Conservation (phyloP, 108 stramenopile genomes). For the Stephanodiscus triporus region DNA sequence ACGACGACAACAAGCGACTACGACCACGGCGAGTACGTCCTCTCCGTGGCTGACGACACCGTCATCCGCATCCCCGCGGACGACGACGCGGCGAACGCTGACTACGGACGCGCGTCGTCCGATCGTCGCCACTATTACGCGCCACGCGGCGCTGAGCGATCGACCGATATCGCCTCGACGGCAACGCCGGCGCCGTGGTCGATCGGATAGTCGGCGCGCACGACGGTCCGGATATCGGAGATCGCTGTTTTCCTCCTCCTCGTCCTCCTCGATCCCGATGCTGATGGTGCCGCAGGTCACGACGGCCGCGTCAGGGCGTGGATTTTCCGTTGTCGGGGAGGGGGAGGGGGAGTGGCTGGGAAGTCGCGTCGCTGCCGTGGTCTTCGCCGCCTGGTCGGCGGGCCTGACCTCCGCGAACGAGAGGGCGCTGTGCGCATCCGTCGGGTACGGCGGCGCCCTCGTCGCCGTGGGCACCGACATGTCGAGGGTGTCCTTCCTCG, state of each 20-base stretch:
- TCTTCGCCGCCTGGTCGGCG: conserved; percentile 13
- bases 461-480: conserved; percentile 76
- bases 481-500: conserved; percentile 76
- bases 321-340: conserved; percentile 55
- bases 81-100: no score
- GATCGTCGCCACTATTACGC: no score
- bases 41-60: conserved; percentile 26
- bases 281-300: neutral
- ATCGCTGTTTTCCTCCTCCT: conserved; percentile 29
- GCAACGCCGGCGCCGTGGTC: neutral
- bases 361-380: neutral
- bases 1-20: conserved; percentile 41
- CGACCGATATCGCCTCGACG: conserved; percentile 35
- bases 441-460: conserved; percentile 82
- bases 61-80: neutral
- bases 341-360: no score
- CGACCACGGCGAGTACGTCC: conserved; percentile 46
- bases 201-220: no score
- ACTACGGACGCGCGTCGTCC: no score
- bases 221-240: conserved; percentile 42
- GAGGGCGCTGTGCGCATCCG: conserved; percentile 61
- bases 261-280: conserved; percentile 32
- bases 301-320: no score
- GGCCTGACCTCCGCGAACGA: no score
- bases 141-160: conserved; percentile 47